Evolutionary conservation across 192 early-diverging fungal genomes (phyloP), one percentile per base, ranked within the genome.

Genomic region (Entomortierella lignicola): DNA sequence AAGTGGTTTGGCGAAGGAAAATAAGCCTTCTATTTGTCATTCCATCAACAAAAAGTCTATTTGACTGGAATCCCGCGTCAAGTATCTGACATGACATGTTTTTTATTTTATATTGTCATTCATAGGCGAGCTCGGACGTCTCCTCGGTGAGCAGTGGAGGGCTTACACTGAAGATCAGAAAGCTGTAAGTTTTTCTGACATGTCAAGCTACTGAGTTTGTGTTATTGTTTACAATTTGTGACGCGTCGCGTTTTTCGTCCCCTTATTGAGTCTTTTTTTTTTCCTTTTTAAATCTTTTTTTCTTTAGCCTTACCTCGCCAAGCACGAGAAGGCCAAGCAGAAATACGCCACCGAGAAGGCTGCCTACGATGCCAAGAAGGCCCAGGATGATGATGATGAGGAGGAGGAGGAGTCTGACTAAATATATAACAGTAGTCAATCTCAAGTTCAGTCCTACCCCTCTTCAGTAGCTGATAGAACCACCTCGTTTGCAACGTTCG

Each of bases 131-230:
- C 82, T 93, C 51, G 94, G 92, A 72, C 90, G 89, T 82, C 62
- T 92, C 27, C 87, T 95, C 23, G 94, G 94, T 41, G 85, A 83
- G 51, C 83, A 80, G 74, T 95, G 94, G 94, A 65, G 67, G 37
- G 34, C 26, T 12, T 70, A 70, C 68, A 42, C 75, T 43, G 75
- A 79, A 4, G 67, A 79, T 26, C 63, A 79, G 63, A 79, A 79
- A 67, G 58, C 75, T 55, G 75, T 79, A 79, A 79, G 75, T 79
- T 21, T 0, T 32, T 31, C 60, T 21, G 4, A 10, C 50, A n/a
- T n/a, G n/a, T n/a, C 29, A 23, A 23, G 26, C 34, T 51, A 41
- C 20, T 34, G 12, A 23, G 25, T 59, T 63, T 39, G 6, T 11
- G 18, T 23, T 63, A 25, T 43, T 44, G 53, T 48, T 66, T 53